Evolutionary conservation across 495 filamentous ascomycete genomes (phyloP).

Genomic region (Daldinia childiae): DNA sequence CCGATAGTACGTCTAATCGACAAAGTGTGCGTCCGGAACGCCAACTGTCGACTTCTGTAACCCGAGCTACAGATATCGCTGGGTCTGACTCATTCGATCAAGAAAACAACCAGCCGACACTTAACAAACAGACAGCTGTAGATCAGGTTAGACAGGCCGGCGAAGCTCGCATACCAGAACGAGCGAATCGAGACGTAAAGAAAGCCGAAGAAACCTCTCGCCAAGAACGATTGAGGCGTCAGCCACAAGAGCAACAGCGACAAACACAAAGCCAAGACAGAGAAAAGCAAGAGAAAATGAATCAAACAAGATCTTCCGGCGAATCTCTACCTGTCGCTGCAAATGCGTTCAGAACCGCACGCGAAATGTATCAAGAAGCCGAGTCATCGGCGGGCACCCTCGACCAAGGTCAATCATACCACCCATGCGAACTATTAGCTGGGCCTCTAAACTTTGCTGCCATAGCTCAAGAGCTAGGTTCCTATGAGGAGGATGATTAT

Average conservation of each 20-base stretch:
- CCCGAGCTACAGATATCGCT: not conserved
- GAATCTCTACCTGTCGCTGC: slow-evolving; percentile 9
- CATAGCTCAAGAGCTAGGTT: not conserved
- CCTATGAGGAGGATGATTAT: not conserved
- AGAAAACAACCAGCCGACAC: not conserved
- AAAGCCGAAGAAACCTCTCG: not conserved
- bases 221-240: not conserved
- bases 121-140: not conserved
- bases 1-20: not conserved
- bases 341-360: slow-evolving; percentile 18
- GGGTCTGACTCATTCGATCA: not conserved
- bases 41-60: not conserved
- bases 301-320: not conserved
- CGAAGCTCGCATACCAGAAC: not conserved
- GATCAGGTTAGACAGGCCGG: not conserved
- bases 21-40: not conserved
- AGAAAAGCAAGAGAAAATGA: slow-evolving; percentile 2
- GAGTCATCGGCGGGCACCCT: not conserved
- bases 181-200: not conserved
- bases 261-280: not conserved
- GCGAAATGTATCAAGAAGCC: slow-evolving; percentile 10
- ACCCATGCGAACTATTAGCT: no score
- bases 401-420: slow-evolving; percentile 3
- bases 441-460: not conserved
- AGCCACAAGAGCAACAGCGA: not conserved